These are phyloP conservation scores for Calvatia gigantea DNA, from an alignment of 768 basidiomycete genomes.

Conservation along the genomic window DNA sequence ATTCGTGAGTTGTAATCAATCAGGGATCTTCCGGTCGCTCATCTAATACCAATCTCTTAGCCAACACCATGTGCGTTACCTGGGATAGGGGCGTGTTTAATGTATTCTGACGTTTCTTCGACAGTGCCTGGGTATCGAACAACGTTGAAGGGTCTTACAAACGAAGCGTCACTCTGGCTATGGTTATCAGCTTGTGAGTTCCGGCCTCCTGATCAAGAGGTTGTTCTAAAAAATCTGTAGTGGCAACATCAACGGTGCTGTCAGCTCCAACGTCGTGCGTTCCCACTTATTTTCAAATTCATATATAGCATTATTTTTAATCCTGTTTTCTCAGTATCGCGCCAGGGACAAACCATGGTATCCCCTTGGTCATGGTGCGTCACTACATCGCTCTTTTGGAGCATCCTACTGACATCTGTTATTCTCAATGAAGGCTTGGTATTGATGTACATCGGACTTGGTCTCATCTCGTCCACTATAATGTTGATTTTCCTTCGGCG, in stretches of 20 bases:
- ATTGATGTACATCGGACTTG: constrained; percentile 68
- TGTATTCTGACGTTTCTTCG: not conserved
- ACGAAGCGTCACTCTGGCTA: constrained; percentile 65
- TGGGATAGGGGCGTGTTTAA: not conserved
- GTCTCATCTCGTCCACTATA: constrained; percentile 42
- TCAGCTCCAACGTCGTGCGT: constrained; percentile 71
- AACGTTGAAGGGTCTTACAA: constrained; percentile 78
- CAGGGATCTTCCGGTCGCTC: not conserved
- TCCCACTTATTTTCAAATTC: not conserved
- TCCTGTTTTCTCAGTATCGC: constrained; percentile 47
- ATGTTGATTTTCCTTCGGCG: constrained; percentile 42
- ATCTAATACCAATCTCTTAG: constrained; percentile 26
- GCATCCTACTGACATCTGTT: not conserved
- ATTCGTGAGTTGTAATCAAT: constrained; percentile 45
- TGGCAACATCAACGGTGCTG: constrained; percentile 74
- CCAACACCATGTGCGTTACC: constrained; percentile 51
- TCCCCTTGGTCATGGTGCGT: constrained; percentile 32
- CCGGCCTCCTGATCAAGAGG: not conserved
- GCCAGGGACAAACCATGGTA: constrained; percentile 67
- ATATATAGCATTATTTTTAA: not conserved
- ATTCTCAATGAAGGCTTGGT: constrained; percentile 48
- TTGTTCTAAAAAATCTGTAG: constrained; percentile 25
- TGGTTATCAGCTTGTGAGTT: constrained; percentile 59
- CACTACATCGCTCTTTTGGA: not conserved
- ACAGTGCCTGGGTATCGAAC: constrained; percentile 59